Evolutionary conservation across 169 alveolate genomes (phyloP), one percentile per base, ranked within the genome.

Genomic region (Plasmodium gaboni): DNA sequence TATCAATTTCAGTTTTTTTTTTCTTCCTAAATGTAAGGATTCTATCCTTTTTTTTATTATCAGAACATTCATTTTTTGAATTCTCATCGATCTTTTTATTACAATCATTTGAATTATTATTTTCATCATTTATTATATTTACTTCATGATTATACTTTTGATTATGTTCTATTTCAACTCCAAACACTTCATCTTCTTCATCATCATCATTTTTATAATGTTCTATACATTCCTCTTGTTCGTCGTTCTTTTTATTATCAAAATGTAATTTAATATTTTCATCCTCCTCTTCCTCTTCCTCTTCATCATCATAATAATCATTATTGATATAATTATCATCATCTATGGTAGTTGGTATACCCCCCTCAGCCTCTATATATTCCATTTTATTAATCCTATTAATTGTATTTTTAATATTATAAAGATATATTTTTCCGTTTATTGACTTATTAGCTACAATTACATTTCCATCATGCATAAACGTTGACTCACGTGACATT

Each of bases 351-450:
- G 8, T 4, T 32, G 44, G 9, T 32, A 32, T 32, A 0, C 44
- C 44, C 32, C 50, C 87, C 0, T 63, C 88, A 22, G 50, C 76
- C n/a, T 76, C 88, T 50, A 76, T 63, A 13, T 48, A 65, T 7
- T 76, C 88, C 65, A 76, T 76, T 28, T 42, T 46, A 65, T 76
- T 76, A 42, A 76, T 76, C 44, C 88, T 44, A 48, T 76, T 32
- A 12, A 76, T 76, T 26, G 88, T 76, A 46, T 76, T 76, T 5
- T 69, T 67, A 63, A 76, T 22, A 17, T 50, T 64, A 55, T 76
- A 76, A 17, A 76, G 24, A 50, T 46, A 76, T 22, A 76, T 76
- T 9, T 26, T 38, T 2, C 88, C 88, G 22, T 60, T 9, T 61
- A 76, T 76, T 9, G 88, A 76, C 19, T 76, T 76, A 28, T 67